Evolutionary conservation across 1,284 basidiomycete species (phyloP).

Genomic region (Tetrapyrgos nigripes): DNA sequence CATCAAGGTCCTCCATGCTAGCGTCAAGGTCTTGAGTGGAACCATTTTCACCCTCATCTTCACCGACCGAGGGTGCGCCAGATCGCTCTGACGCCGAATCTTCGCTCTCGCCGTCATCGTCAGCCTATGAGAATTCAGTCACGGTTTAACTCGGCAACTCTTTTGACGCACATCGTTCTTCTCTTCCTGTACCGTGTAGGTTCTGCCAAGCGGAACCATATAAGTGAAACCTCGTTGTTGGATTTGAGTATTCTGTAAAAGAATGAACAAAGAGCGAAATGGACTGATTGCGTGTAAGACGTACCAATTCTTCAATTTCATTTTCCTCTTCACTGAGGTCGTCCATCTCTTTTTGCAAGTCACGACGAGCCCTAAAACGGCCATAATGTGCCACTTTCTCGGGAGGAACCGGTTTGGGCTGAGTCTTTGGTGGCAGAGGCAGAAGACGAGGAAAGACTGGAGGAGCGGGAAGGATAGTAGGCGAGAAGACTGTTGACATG

Average conservation of each 20-base stretch:
- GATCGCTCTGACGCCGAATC: constrained; percentile 51
- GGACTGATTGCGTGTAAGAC: constrained; percentile 24
- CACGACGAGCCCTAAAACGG: constrained; percentile 65
- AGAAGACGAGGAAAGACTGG: constrained; percentile 69
- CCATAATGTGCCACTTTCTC: constrained; percentile 47
- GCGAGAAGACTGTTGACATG: constrained; percentile 64
- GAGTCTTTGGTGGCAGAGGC: constrained; percentile 68
- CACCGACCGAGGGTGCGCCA: constrained; percentile 44
- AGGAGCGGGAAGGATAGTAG: constrained; percentile 70
- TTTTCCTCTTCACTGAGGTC: constrained; percentile 87
- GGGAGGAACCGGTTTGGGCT: constrained; percentile 63
- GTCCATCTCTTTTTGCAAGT: constrained; percentile 81
- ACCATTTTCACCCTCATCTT: constrained; percentile 64
- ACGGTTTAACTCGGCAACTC: constrained; percentile 1
- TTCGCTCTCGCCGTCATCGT: constrained; percentile 50
- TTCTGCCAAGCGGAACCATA: constrained; percentile 75
- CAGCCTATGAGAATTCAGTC: constrained; percentile 40
- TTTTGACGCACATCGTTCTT: constrained; percentile 73
- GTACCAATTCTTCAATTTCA: constrained; percentile 74
- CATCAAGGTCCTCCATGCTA: constrained; percentile 77
- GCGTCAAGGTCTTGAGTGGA: constrained; percentile 68
- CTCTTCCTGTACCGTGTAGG: constrained; percentile 78
- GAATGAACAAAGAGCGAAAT: neutral
- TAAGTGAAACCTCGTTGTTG: constrained; percentile 71
- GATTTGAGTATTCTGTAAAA: constrained; percentile 58